phyloP scores from a whole-genome alignment of 2,329 filamentous ascomycete species.

The Fusarium sp. region DNA sequence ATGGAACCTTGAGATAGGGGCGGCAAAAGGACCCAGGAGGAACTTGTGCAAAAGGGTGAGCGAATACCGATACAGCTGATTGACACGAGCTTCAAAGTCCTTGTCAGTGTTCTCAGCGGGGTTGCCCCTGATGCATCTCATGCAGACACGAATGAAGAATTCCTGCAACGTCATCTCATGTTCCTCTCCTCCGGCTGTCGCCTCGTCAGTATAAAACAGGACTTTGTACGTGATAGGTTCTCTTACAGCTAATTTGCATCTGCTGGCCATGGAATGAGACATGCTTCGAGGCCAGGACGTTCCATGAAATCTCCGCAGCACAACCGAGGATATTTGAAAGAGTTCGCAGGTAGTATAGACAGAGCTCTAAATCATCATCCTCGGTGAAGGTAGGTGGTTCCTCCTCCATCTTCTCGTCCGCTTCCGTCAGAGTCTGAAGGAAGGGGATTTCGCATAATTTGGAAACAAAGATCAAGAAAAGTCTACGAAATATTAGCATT shows the following conservation, averaged over 20 bases:
- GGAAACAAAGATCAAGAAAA: slow-evolving; percentile 71
- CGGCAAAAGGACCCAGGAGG: slow-evolving; percentile 71
- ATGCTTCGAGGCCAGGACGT: slow-evolving; percentile 73
- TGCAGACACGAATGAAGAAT: slow-evolving; percentile 74
- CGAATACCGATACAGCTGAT: slow-evolving; percentile 77
- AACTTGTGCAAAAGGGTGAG: slow-evolving; percentile 78
- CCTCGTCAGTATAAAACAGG: slow-evolving; percentile 31
- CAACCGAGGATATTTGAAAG: slow-evolving; percentile 79
- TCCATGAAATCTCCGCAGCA: slow-evolving; percentile 76
- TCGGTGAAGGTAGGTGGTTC: slow-evolving; percentile 52
- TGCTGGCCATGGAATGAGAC: slow-evolving; percentile 44
- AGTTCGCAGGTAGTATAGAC: slow-evolving; percentile 81
- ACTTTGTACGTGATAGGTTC: neutral
- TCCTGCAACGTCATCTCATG: slow-evolving; percentile 73
- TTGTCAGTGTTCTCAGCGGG: slow-evolving; percentile 29
- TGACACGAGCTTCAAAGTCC: slow-evolving; percentile 59
- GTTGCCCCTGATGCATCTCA: slow-evolving; percentile 66
- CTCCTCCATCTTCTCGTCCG: slow-evolving; percentile 30
- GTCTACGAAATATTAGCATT: slow-evolving; percentile 51
- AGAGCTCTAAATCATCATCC: slow-evolving; percentile 79
- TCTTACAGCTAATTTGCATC: slow-evolving; percentile 63
- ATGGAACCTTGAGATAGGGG: slow-evolving; percentile 70
- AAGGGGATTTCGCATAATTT: slow-evolving; percentile 70
- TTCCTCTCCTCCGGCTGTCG: slow-evolving; percentile 62
- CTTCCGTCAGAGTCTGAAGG: slow-evolving; percentile 48